These are phyloP conservation scores for Aureobasidium mangrovei DNA, from an alignment of 2,329 filamentous ascomycete genomes.

Conservation along the genomic window DNA sequence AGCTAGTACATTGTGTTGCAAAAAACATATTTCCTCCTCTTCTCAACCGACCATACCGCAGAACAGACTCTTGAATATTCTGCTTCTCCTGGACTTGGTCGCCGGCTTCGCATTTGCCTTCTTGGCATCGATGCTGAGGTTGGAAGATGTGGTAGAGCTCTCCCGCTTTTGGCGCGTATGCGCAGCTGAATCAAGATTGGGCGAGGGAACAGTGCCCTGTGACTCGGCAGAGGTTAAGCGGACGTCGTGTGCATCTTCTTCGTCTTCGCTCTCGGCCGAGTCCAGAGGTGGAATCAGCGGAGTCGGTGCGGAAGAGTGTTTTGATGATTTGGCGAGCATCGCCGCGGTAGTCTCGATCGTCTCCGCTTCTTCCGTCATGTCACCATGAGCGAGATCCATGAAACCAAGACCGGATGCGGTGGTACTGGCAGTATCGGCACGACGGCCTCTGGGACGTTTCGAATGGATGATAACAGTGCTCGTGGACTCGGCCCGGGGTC, in stretches of 20 bases:
- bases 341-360: conserved; percentile 2
- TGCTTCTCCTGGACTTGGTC: neutral
- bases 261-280: neutral
- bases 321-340: conserved; percentile 6
- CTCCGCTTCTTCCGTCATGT: conserved; percentile 10
- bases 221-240: neutral
- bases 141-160: conserved; percentile 4
- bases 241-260: neutral
- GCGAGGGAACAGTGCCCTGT: neutral
- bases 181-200: neutral
- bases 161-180: neutral
- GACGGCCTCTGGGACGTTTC: conserved; percentile 1
- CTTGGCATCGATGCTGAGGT: neutral
- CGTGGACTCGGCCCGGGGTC: conserved; percentile 14
- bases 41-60: conserved; percentile 8
- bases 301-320: conserved; percentile 1
- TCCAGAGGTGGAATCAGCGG: conserved; percentile 4
- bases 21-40: neutral
- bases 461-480: conserved; percentile 16
- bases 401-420: neutral
- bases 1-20: neutral
- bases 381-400: neutral
- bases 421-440: conserved; percentile 3
- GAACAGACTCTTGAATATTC: conserved; percentile 1
- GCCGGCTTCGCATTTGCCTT: neutral